Base-by-base conservation (phyloP, 139 green algal species). In the Tetradesmus lagerheimii region DNA sequence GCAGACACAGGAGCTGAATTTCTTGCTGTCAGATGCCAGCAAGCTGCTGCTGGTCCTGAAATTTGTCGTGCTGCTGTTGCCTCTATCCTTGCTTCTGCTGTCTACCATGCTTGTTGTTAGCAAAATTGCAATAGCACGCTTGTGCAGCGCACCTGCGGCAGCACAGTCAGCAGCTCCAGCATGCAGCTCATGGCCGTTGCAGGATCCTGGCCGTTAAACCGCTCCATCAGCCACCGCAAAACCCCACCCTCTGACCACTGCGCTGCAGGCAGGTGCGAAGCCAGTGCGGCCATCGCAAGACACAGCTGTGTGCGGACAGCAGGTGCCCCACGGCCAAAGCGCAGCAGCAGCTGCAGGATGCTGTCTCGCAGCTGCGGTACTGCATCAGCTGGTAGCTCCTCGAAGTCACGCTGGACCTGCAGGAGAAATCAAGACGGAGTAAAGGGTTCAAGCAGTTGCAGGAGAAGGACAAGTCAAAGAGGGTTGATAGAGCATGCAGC, bases 341-440 rank as follows among this genome's bases (percentile, higher is more conserved):
- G 90, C 16, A 97, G 76, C 25, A 99, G 90, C 78, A 99, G 91
- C 12, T 87, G 41, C 43, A 99, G n/a, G 8, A 99, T 83, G 66
- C 93, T 96, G 62, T 97, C 94, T 5, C 96, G 93, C 84, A 99
- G 92, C 50, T 83, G 90, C 50, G 82, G 53, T 23, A 94, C 90
- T 2, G 96, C 93, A 0, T 90, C 75, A 0, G 83, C 86, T 5
- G 96, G 97, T 35, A 99, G 95, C 92, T 99, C 97, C 85, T 99
- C 97, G 93, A 96, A 99, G 88, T 99, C 97, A 0, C 95, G 91
- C 88, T 97, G 95, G 5, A 99, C 94, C 95, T 98, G 93, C 41
- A 45, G 12, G 67, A 23, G 11, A 31, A 4, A 76, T 5, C 0
- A 31, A 4, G 41, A 50, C 18, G 50, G 23, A n/a, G 11, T n/a